Evolutionary conservation across 2,329 filamentous ascomycete species (phyloP).

Genomic region (Leptographium radiaticola): DNA sequence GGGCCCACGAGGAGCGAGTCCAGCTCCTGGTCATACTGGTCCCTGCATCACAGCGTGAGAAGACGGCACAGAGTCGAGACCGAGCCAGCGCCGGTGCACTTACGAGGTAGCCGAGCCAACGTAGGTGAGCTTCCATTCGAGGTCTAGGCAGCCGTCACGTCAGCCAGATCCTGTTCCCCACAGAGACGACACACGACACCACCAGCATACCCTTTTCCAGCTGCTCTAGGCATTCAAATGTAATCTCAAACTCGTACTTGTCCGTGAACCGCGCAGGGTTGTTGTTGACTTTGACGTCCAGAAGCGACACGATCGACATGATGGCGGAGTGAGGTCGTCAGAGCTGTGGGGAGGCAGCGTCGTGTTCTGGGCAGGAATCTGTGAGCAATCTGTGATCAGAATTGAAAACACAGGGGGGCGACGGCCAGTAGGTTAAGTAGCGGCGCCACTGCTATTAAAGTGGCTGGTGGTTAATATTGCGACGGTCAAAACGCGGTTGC

Average conservation of each 20-base stretch:
- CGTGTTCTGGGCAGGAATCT: no score
- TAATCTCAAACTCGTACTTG: constrained; percentile 95
- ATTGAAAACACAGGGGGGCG: no score
- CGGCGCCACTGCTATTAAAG: background rate
- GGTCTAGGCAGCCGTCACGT: constrained; percentile 42
- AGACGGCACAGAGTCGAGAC: constrained; percentile 3
- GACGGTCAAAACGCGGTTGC: constrained; percentile 10
- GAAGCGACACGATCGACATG: constrained; percentile 93
- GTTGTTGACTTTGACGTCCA: constrained; percentile 92
- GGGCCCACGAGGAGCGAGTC: constrained; percentile 93
- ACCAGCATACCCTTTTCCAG: constrained; percentile 66
- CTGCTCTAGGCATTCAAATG: constrained; percentile 91
- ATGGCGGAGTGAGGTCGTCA: constrained; percentile 16
- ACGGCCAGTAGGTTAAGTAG: background rate
- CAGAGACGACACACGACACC: background rate
- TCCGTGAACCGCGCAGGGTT: constrained; percentile 91
- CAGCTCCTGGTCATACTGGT: constrained; percentile 96
- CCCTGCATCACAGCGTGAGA: constrained; percentile 34
- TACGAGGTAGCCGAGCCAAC: constrained; percentile 96
- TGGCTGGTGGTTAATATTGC: background rate
- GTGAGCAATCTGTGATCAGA: no score
- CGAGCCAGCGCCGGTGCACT: constrained; percentile 21
- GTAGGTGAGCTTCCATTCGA: constrained; percentile 99
- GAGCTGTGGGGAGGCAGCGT: no score
- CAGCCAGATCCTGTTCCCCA: background rate